Evolutionary conservation across 768 basidiomycete genomes (phyloP).

Genomic region (Sarcodon aspratus): DNA sequence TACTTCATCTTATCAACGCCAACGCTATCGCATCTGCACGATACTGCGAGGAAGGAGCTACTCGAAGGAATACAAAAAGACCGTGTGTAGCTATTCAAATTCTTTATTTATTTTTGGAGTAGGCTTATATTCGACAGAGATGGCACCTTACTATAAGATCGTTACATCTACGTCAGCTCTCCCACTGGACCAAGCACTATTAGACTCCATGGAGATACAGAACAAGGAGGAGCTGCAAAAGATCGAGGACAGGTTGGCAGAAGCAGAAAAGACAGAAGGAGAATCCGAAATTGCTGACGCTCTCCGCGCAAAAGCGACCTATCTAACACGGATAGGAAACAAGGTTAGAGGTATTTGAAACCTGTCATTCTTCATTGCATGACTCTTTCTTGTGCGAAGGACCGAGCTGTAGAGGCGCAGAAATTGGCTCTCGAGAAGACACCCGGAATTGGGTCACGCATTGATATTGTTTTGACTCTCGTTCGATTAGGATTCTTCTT

Average conservation of each 20-base stretch:
- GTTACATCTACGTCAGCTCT: slow-evolving; percentile 42
- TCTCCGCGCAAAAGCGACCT: slow-evolving; percentile 73
- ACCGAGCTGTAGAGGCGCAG: slow-evolving; percentile 71
- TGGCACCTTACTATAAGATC: slow-evolving; percentile 73
- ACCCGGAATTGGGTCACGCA: slow-evolving; percentile 83
- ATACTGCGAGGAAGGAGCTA: slow-evolving; percentile 50
- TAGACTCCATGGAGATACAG: slow-evolving; percentile 48
- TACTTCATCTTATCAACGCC: slow-evolving; percentile 63
- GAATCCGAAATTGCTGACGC: slow-evolving; percentile 91
- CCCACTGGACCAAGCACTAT: slow-evolving; percentile 37
- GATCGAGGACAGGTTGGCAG: slow-evolving; percentile 68
- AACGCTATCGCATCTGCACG: slow-evolving; percentile 50
- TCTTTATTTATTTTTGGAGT: background rate
- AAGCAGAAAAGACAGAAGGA: slow-evolving; percentile 85
- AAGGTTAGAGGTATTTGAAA: slow-evolving; percentile 24
- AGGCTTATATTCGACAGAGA: slow-evolving; percentile 37
- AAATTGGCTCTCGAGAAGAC: slow-evolving; percentile 83
- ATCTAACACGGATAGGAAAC: slow-evolving; percentile 83
- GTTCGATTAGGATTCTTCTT: slow-evolving; percentile 90
- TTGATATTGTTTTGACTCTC: slow-evolving; percentile 85
- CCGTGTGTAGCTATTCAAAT: slow-evolving; percentile 34
- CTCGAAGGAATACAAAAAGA: slow-evolving; percentile 71
- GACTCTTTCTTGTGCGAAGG: slow-evolving; percentile 30
- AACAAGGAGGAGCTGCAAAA: slow-evolving; percentile 65
- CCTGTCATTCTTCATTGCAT: background rate